These are phyloP conservation scores for Botrytis aclada DNA, from an alignment of 2,329 filamentous ascomycete species.

Conservation along the genomic window DNA sequence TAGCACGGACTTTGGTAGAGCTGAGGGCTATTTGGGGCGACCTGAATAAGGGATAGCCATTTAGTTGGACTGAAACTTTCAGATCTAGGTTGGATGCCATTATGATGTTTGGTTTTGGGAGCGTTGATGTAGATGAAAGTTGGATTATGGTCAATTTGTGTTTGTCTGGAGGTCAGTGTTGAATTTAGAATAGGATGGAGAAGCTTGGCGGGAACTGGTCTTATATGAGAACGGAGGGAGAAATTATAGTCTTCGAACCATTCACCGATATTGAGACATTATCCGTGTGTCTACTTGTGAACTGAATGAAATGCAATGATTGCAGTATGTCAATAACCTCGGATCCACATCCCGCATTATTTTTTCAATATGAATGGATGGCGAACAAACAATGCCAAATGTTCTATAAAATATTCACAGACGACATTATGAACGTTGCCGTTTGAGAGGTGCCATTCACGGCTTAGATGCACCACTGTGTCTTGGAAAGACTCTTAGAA, in stretches of 20 bases:
- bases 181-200: no score
- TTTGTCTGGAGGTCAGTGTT: neutral
- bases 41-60: neutral
- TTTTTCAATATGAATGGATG: neutral
- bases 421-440: neutral
- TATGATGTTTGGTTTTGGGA: neutral
- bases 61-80: neutral
- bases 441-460: neutral
- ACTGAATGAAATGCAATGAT: neutral
- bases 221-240: neutral
- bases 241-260: neutral
- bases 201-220: neutral
- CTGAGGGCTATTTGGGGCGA: neutral
- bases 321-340: neutral
- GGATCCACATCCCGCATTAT: neutral
- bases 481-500: neutral
- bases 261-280: neutral
- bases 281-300: neutral
- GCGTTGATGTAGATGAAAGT: neutral
- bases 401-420: neutral
- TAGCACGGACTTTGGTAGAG: neutral
- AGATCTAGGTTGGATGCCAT: neutral
- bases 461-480: neutral
- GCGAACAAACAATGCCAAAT: neutral
- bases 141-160: neutral